Evolutionary conservation across 2,329 filamentous ascomycete species (phyloP).

Genomic region (Fusarium oxysporum): DNA sequence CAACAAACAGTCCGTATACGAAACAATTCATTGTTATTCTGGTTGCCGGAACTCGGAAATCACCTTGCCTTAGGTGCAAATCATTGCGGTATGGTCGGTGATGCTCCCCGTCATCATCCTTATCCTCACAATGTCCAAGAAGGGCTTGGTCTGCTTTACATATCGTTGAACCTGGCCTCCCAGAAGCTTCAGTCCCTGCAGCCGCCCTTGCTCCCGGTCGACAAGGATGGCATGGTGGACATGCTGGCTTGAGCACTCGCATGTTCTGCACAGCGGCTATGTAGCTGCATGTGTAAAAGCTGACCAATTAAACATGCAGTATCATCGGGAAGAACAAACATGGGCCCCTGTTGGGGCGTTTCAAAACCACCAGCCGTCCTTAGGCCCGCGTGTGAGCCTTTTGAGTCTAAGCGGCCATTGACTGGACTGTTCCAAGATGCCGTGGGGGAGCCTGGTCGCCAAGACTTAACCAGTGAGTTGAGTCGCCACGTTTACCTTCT

Average conservation of each 20-base stretch:
- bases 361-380: slow-evolving; percentile 45
- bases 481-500: slow-evolving; percentile 43
- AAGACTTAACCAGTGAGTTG: slow-evolving; percentile 34
- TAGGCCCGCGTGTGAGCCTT: slow-evolving; percentile 31
- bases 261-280: slow-evolving; percentile 58
- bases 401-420: slow-evolving; percentile 36
- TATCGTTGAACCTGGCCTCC: slow-evolving; percentile 31
- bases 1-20: slow-evolving; percentile 24
- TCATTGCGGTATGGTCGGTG: slow-evolving; percentile 34
- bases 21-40: slow-evolving; percentile 13
- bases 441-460: slow-evolving; percentile 40
- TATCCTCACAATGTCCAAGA: slow-evolving; percentile 40
- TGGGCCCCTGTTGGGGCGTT: slow-evolving; percentile 47
- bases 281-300: slow-evolving; percentile 51
- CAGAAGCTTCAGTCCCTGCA: slow-evolving; percentile 49
- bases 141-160: slow-evolving; percentile 41
- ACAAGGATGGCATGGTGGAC: slow-evolving; percentile 44
- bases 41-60: slow-evolving; percentile 15
- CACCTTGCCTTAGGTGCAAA: slow-evolving; percentile 3
- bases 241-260: slow-evolving; percentile 55
- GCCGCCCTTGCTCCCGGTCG: slow-evolving; percentile 34
- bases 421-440: slow-evolving; percentile 24
- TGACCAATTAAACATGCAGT: slow-evolving; percentile 49
- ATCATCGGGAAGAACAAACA: slow-evolving; percentile 41
- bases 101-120: slow-evolving; percentile 41